Percentiles rank a stretch among this genome's conserved stretches.
Conservation (phyloP, 163 green algal species). For the Prototheca wickerhamii region DNA sequence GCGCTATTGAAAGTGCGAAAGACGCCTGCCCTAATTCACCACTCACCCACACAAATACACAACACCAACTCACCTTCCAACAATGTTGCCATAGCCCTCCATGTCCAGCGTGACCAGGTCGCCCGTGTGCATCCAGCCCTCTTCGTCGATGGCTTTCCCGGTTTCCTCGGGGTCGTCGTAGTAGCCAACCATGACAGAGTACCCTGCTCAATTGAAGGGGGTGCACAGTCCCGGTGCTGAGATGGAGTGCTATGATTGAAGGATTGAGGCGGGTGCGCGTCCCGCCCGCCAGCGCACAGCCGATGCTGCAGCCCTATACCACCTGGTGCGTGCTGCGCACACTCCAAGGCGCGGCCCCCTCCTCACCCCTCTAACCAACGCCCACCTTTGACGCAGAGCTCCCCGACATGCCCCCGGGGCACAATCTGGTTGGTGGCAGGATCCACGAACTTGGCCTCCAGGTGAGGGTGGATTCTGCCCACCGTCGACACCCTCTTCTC, state of each 20-base stretch:
- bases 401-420: conserved; percentile 6
- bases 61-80: conserved; percentile 8
- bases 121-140: conserved; percentile 25
- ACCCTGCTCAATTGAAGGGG: conserved; percentile 1
- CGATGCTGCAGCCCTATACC: too few species aligned
- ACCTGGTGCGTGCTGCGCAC: too few species aligned
- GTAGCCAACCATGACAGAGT: conserved; percentile 21
- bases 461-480: conserved; percentile 20
- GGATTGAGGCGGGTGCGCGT: not conserved
- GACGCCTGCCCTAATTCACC: too few species aligned
- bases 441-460: conserved; percentile 16
- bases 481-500: conserved; percentile 18
- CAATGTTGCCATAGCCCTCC: conserved; percentile 24
- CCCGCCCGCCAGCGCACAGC: too few species aligned
- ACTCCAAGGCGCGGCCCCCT: too few species aligned
- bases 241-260: not conserved
- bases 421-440: conserved; percentile 1
- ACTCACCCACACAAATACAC: too few species aligned
- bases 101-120: conserved; percentile 22
- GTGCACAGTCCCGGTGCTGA: not conserved
- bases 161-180: conserved; percentile 14
- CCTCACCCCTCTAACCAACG: too few species aligned
- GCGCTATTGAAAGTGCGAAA: too few species aligned
- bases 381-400: conserved; percentile 19
- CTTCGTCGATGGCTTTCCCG: not conserved